Base-by-base conservation (phyloP, 495 filamentous ascomycete species). In the Talaromyces borbonicus region DNA sequence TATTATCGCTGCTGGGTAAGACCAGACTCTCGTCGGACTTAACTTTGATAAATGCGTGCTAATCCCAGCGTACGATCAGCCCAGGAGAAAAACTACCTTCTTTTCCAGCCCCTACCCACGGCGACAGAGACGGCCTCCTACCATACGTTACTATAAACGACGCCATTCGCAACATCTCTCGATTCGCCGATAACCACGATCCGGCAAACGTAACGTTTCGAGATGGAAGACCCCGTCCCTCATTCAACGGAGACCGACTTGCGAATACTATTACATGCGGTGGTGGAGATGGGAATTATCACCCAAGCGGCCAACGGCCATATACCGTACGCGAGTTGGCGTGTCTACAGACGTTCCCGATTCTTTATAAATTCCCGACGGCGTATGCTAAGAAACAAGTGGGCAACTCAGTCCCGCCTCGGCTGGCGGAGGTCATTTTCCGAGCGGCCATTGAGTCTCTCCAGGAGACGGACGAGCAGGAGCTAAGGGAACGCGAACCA, bases 331-430 rank as follows among this genome's bases (percentile, higher is more conserved):
- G 83, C 0, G 92, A 98, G 51, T 74, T 84, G 26, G 85, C 90
- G 0, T 69, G 75, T 8, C 55, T 96, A 2, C 85, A 92, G 48
- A 79, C 78, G 0, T 96, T 95, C 41, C 87, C 88, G 0, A 9
- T 65, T 0, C 60, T 66, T 2, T 83, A 87, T 61, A 56, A 64
- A 2, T 95, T 95, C 49, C 53, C 61, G 0, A 33, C 45, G 0
- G 46, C 33, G 0, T 52, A 56, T 2, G 63, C 79, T 2, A 78
- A 74, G 47, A 81, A 71, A 51, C 86, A 92, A 56, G 85, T 95
- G 49, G 90, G 90, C 0, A 96, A 97, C 57, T 87, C 88, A 0
- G 87, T 93, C 5, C 85, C 88, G 0, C 80, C 90, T 0, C 49
- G 60, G 5, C 61, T 87, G 0, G 82, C 80, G 0, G 62, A 72